These are phyloP conservation scores for Breviolum minutum DNA, from an alignment of 73 alveolate genomes.

Conservation along the genomic window DNA sequence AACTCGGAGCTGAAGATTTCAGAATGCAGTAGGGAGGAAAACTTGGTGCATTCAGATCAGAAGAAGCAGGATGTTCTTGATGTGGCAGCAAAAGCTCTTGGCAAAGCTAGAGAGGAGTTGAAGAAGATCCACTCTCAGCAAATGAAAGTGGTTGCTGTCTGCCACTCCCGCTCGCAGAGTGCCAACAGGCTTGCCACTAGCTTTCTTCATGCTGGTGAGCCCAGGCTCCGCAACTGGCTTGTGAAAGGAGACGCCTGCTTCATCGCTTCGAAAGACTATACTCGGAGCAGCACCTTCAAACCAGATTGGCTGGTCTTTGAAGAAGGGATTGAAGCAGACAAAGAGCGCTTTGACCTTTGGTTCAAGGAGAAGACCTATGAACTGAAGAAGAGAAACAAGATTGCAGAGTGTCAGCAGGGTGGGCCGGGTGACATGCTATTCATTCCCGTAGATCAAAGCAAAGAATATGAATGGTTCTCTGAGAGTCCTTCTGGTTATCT, in stretches of 20 bases:
- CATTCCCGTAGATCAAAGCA: neutral
- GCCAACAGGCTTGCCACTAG: neutral
- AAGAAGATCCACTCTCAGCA: neutral
- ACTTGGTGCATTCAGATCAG: neutral
- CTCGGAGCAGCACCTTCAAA: neutral
- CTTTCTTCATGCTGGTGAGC: neutral
- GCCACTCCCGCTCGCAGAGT: neutral
- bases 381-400: neutral
- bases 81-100: neutral
- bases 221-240: neutral
- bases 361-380: neutral
- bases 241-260: neutral
- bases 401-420: too few relatives aligned
- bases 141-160: neutral
- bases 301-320: neutral
- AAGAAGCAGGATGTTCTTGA: neutral
- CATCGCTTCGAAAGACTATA: neutral
- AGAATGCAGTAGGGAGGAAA: too few relatives aligned
- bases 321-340: neutral
- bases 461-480: neutral
- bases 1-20: neutral
- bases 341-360: neutral
- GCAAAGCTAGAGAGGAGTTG: neutral
- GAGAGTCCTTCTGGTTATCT: neutral
- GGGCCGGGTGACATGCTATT: conserved; percentile 11